Base-by-base conservation (phyloP, 805 yeast species). In the Jamesozyma rosinii region DNA sequence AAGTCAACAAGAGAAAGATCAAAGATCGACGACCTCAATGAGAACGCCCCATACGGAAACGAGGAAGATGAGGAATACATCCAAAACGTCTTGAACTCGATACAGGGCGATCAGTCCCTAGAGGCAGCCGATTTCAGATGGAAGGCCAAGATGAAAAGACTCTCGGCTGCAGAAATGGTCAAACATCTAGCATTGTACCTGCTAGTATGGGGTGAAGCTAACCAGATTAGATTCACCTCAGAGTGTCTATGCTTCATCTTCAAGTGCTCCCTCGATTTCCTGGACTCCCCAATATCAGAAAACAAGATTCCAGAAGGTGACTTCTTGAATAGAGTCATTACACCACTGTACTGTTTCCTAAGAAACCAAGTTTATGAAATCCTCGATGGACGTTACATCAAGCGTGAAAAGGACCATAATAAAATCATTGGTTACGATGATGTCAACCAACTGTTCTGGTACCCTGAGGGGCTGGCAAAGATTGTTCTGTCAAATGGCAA, bases 361-460 rank as follows among this genome's bases (percentile, higher is more conserved):
- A 81, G 89, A 72, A 70, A 83, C 43, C 90, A 84, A 65, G 89
- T 83, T 46, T 84, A 82, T 54, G 89, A 83, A 65, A 77, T 82
- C 54, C 73, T 76, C 51, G 86, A 83, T 52, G 90, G 90, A 44
- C 79, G 87, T 65, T 83, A 76, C 53, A 81, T 83, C 47, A 83
- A 83, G 65, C 80, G 94, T 68, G 90, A 84, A 70, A 79, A 71
- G 63, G 94, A 84, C 63, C 94, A 84, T 66, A 81, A 82, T 68
- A 71, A 77, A 51, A 71, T 83, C 50, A 76, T 84, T 58, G 92
- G 98, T 66, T 92, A 92, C 66, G 98, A 92, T 71, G 98, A 92
- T 72, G 95, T 92, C 47, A 92, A 92, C 68, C 98, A 92, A 73
- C 76, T 92, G 55, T 92, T 92, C 70, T 92, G 98, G 98, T 92